Conservation (phyloP, 768 basidiomycete species). For the Cystofilobasidium ferigula region DNA sequence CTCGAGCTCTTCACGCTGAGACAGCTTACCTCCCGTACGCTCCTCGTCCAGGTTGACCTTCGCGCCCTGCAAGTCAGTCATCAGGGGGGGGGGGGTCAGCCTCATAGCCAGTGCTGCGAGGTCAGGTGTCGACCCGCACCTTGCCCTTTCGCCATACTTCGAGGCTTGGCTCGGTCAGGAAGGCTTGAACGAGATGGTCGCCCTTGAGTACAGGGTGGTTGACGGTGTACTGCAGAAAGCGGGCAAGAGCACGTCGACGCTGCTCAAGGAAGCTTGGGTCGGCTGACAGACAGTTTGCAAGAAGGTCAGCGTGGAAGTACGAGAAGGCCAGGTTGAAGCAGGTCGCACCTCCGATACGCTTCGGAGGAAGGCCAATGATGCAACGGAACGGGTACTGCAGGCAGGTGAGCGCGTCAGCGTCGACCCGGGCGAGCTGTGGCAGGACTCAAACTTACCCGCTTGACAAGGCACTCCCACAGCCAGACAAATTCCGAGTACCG, state of each 20-base stretch:
- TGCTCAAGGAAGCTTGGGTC: conserved; percentile 88
- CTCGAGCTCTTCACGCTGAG: conserved; percentile 64
- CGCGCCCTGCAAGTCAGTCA: conserved; percentile 40
- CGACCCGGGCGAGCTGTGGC: background rate
- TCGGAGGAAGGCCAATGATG: conserved; percentile 76
- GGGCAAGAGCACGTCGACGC: conserved; percentile 62
- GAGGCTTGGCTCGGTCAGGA: conserved; percentile 71
- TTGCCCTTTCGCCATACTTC: conserved; percentile 66
- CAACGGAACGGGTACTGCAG: conserved; percentile 66
- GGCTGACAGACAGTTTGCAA: conserved; percentile 43
- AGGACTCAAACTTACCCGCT: conserved; percentile 40
- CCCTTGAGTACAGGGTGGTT: conserved; percentile 88
- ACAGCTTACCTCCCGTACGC: conserved; percentile 43
- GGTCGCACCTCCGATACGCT: conserved; percentile 72
- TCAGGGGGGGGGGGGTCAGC: background rate
- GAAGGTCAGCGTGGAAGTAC: too few relatives aligned
- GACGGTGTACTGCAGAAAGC: conserved; percentile 71
- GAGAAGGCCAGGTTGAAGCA: background rate
- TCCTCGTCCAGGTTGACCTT: conserved; percentile 75
- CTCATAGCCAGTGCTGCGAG: too few relatives aligned
- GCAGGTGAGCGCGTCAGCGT: background rate
- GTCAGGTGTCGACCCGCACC: conserved; percentile 1
- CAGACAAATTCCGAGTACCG: conserved; percentile 90
- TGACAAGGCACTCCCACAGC: conserved; percentile 71
- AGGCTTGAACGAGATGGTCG: conserved; percentile 68